phyloP scores from a whole-genome alignment of 805 yeast genomes.

The Metschnikowia borealis region DNA sequence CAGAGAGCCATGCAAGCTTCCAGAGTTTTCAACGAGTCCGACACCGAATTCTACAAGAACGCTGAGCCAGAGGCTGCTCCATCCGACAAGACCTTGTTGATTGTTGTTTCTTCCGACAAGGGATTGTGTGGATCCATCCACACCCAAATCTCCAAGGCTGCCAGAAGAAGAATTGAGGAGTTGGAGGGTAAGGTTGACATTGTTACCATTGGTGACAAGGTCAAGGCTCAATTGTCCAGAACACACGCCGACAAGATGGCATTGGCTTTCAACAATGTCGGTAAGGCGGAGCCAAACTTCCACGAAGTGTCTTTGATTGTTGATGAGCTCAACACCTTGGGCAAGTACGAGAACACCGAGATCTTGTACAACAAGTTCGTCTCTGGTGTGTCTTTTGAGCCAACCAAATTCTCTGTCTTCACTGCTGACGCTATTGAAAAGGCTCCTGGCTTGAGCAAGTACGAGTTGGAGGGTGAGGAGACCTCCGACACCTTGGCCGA shows the following conservation, averaged over 20 bases:
- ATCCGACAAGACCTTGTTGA: conserved; percentile 64
- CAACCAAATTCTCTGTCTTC: conserved; percentile 63
- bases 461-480: conserved; percentile 65
- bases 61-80: conserved; percentile 69
- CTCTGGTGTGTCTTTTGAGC: conserved; percentile 87
- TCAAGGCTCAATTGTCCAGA: conserved; percentile 84
- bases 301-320: conserved; percentile 84
- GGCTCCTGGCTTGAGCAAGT: conserved; percentile 82
- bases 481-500: conserved; percentile 74
- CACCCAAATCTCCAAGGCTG: conserved; percentile 87
- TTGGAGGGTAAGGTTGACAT: conserved; percentile 65
- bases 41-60: conserved; percentile 70
- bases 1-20: conserved; percentile 91
- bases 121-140: conserved; percentile 99
- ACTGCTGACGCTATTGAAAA: conserved; percentile 67
- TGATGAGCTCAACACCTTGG: conserved; percentile 70
- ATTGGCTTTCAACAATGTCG: conserved; percentile 83
- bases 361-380: conserved; percentile 84
- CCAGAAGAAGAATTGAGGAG: conserved; percentile 63
- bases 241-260: conserved; percentile 65
- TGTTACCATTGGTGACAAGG: conserved; percentile 91
- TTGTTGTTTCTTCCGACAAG: conserved; percentile 86
- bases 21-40: conserved; percentile 78
- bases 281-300: conserved; percentile 96
- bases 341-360: conserved; percentile 73